These are phyloP conservation scores for Oidium heveae DNA, from an alignment of 2,329 filamentous ascomycete species.

Conservation along the genomic window DNA sequence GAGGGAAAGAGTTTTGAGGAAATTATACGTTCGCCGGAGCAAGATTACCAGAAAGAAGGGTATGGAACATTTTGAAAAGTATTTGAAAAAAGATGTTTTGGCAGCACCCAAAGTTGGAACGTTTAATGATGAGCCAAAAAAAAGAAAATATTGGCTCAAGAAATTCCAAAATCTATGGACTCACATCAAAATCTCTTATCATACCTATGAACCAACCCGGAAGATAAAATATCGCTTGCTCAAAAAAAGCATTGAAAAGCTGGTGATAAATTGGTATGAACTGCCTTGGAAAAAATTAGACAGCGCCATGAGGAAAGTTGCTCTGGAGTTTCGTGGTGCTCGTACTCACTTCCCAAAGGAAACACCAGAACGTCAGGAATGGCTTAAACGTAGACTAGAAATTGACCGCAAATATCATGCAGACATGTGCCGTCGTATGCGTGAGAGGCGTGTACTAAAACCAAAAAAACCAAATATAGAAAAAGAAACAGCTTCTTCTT, in stretches of 20 bases:
- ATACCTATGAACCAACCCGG: neutral
- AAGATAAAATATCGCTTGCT: neutral
- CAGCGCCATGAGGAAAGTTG: neutral
- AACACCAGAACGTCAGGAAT: neutral
- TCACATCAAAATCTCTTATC: neutral
- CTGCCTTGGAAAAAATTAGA: neutral
- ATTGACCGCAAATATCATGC: neutral
- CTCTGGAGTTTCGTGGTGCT: neutral
- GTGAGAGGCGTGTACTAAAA: neutral
- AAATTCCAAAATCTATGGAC: neutral
- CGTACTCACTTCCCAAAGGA: neutral
- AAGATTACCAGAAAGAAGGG: slow-evolving; percentile 5
- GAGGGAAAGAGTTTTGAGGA: slow-evolving; percentile 11
- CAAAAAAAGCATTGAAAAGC: neutral
- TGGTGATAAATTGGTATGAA: neutral
- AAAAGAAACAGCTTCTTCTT: neutral
- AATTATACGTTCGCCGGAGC: neutral
- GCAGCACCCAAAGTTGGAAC: neutral
- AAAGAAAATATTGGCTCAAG: neutral
- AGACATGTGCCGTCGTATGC: neutral
- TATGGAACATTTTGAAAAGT: slow-evolving; percentile 5
- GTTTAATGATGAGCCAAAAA: neutral
- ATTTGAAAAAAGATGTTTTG: neutral
- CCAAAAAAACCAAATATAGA: neutral
- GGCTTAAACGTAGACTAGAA: neutral